Evolutionary conservation across 106 monocot genomes (phyloP), one percentile per base, ranked within the genome.

Genomic region (Apostasia shenzhenica): DNA sequence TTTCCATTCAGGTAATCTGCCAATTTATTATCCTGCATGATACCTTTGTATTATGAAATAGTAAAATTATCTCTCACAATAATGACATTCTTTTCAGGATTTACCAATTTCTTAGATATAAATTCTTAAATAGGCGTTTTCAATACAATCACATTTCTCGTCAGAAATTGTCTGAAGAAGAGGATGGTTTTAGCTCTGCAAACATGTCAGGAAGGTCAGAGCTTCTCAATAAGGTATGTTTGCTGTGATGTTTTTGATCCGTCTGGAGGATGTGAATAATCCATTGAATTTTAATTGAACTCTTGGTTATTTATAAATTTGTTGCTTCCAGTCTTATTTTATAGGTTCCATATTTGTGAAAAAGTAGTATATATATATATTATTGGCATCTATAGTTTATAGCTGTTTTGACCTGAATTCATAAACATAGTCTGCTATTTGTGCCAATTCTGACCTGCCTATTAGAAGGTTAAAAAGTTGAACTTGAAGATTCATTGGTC

Each of bases 171-270:
- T 59, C 78, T 68, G 68, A 81, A 7, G 72, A 78, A 77, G 74
- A 59, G 8, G 51, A 48, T 55, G 69, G 63, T 41, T 81, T 69
- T 41, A 68, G 43, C 63, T 60, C 68, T 38, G 69, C 69, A 50
- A 71, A 58, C 64, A 55, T 56, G 52, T 63, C 72, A 9, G 77
- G 81, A 45, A 66, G 77, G 54, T 74, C 71, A 52, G 83, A 80
- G 57, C 46, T 80, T 71, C 55, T 87, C 3, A 78, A 81, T 37
- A 75, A 80, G 80, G 87, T 87, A 78, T 43, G 53, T 60, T 13
- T 26, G 5, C 48, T 59, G 7, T 57, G 6, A 14, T 12, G 57
- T 57, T 26, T 26, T 26, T 26, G 26, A 26, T 26, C 26, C 26
- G 26, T 26, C 26, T 26, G 26, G 26, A 26, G 26, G 26, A 26